A percentile compares a stretch with the other conserved stretches of the same genome.
These are phyloP conservation scores for Thelephora aurantiotincta DNA, from an alignment of 768 basidiomycete species.

Conservation along the genomic window DNA sequence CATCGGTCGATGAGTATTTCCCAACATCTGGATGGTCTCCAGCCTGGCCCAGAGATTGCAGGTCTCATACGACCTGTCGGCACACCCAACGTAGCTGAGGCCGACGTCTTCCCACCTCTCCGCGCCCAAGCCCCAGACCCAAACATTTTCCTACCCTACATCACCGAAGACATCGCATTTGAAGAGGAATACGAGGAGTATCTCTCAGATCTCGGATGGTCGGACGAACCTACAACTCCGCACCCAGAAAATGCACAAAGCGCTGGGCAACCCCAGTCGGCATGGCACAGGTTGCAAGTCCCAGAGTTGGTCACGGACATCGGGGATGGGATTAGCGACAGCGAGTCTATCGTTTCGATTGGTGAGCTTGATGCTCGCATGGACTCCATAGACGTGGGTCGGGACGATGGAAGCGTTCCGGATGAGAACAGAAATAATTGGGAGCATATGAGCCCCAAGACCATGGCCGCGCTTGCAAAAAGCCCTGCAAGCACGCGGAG, in stretches of 20 bases:
- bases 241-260: slow-evolving; percentile 23
- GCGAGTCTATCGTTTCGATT: slow-evolving; percentile 84
- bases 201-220: slow-evolving; percentile 73
- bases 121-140: slow-evolving; percentile 78
- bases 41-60: slow-evolving; percentile 60
- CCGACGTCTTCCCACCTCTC: slow-evolving; percentile 90
- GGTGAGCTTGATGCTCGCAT: slow-evolving; percentile 72
- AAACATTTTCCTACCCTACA: slow-evolving; percentile 78
- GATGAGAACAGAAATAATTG: slow-evolving; percentile 89
- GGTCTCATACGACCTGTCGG: slow-evolving; percentile 62
- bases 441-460: slow-evolving; percentile 98
- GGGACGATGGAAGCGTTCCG: slow-evolving; percentile 45
- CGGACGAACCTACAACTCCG: slow-evolving; percentile 26
- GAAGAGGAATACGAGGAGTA: slow-evolving; percentile 97
- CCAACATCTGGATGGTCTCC: slow-evolving; percentile 64
- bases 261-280: slow-evolving; percentile 33
- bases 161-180: slow-evolving; percentile 86
- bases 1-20: slow-evolving; percentile 76
- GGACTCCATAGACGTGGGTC: slow-evolving; percentile 28
- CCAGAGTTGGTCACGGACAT: slow-evolving; percentile 70
- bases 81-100: slow-evolving; percentile 66
- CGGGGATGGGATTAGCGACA: slow-evolving; percentile 84
- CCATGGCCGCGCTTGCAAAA: slow-evolving; percentile 85
- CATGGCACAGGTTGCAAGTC: slow-evolving; percentile 59
- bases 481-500: slow-evolving; percentile 64